A percentile compares a stretch with the other conserved stretches of the same genome.
These are phyloP conservation scores for Blastobotrys apis DNA, from an alignment of 1,139 yeast genomes.

Conservation along the genomic window DNA sequence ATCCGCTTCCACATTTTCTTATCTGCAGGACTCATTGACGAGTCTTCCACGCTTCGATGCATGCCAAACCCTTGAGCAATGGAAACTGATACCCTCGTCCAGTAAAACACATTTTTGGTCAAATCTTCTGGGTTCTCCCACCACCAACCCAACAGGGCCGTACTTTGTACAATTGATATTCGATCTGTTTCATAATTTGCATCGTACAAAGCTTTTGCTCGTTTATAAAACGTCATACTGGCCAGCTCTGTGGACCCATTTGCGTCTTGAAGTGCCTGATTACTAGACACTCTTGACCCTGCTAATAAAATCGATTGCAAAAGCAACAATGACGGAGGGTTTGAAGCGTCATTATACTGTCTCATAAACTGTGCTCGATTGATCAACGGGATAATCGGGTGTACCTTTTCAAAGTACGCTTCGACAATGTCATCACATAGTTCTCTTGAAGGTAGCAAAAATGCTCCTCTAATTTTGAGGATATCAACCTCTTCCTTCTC, in stretches of 20 bases:
- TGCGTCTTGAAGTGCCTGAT: constrained; percentile 54
- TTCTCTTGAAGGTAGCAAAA: constrained; percentile 58
- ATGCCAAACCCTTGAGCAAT: constrained; percentile 79
- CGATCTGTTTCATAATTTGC: constrained; percentile 71
- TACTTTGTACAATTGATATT: constrained; percentile 60
- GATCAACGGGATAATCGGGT: constrained; percentile 69
- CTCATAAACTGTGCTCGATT: constrained; percentile 61
- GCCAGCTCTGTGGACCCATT: constrained; percentile 57
- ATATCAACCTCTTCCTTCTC: constrained; percentile 69
- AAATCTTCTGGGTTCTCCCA: constrained; percentile 81
- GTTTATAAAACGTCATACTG: constrained; percentile 61
- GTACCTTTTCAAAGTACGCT: constrained; percentile 61
- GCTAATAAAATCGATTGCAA: constrained; percentile 66
- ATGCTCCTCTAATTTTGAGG: constrained; percentile 66
- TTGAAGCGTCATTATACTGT: constrained; percentile 52
- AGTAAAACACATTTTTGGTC: constrained; percentile 67
- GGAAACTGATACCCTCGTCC: constrained; percentile 71
- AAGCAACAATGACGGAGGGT: constrained; percentile 64
- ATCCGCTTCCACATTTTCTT: constrained; percentile 62
- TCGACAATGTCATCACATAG: constrained; percentile 60
- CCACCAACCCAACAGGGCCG: constrained; percentile 62
- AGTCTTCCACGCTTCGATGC: constrained; percentile 46
- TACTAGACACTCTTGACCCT: constrained; percentile 60
- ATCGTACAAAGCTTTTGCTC: constrained; percentile 75
- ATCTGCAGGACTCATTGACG: constrained; percentile 40